A percentile compares a stretch with the other conserved stretches of the same genome.
Evolutionary conservation across 768 basidiomycete genomes (phyloP).

Genomic region (Amanita muscaria): DNA sequence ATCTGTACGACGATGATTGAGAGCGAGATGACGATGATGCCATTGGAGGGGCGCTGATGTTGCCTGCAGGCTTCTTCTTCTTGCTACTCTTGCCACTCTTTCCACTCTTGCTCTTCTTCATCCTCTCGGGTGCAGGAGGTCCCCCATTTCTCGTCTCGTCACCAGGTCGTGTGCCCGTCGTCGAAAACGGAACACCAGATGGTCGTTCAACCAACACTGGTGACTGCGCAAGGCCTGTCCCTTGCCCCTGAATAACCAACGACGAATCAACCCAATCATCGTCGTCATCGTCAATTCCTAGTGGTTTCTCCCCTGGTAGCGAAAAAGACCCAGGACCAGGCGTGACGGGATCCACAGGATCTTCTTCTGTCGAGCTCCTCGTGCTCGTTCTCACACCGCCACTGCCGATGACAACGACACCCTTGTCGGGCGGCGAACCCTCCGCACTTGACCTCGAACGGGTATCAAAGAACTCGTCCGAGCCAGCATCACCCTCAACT

Average conservation of each 20-base stretch:
- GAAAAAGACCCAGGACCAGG: constrained; percentile 47
- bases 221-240: constrained; percentile 1
- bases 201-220: constrained; percentile 3
- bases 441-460: constrained; percentile 25
- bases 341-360: constrained; percentile 61
- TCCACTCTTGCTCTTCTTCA: too few relatives aligned
- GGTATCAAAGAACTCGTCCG: constrained; percentile 48
- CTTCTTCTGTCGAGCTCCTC: constrained; percentile 51
- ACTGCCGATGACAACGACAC: too few relatives aligned
- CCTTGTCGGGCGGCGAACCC: neutral
- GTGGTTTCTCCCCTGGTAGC: constrained; percentile 17
- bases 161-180: too few relatives aligned
- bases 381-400: constrained; percentile 18
- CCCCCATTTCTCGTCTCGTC: too few relatives aligned
- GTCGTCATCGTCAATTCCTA: constrained; percentile 38
- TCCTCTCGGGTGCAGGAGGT: too few relatives aligned
- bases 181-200: constrained; percentile 2
- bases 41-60: constrained; percentile 20
- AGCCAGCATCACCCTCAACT: constrained; percentile 27
- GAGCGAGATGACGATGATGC: neutral
- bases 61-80: constrained; percentile 37
- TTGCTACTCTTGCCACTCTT: constrained; percentile 21
- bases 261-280: constrained; percentile 68
- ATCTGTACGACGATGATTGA: neutral
- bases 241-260: constrained; percentile 27